Conservation (phyloP, 768 basidiomycete genomes). For the Lentinula aciculospora region DNA sequence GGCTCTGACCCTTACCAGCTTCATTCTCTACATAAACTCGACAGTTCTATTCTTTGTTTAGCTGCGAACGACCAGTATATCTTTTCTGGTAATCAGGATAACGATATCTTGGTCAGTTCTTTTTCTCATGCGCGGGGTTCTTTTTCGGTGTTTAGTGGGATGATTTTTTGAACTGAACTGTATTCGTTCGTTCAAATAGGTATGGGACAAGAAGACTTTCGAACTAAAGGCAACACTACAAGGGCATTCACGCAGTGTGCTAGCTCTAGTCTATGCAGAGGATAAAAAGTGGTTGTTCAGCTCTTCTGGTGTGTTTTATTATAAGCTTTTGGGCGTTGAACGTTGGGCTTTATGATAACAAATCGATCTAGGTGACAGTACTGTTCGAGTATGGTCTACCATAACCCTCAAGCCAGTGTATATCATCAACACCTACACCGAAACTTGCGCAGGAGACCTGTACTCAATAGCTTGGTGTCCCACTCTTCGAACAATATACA, state of each 20-base stretch:
- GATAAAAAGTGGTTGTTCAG: slow-evolving; percentile 87
- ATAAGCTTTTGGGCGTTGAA: background rate
- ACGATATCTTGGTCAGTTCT: slow-evolving; percentile 66
- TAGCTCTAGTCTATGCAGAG: slow-evolving; percentile 70
- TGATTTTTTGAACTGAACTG: background rate
- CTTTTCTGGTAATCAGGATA: slow-evolving; percentile 77
- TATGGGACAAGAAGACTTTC: slow-evolving; percentile 77
- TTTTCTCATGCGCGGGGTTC: background rate
- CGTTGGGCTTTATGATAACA: background rate
- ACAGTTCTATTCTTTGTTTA: slow-evolving; percentile 68
- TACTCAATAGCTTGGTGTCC: slow-evolving; percentile 82
- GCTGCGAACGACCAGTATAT: slow-evolving; percentile 70
- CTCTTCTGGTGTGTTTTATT: slow-evolving; percentile 59
- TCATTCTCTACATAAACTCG: slow-evolving; percentile 67
- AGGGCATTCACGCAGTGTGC: slow-evolving; percentile 82
- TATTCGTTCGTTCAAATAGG: slow-evolving; percentile 40
- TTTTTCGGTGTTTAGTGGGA: background rate
- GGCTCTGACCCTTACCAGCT: slow-evolving; percentile 42
- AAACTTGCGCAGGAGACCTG: slow-evolving; percentile 80
- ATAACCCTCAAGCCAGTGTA: slow-evolving; percentile 59
- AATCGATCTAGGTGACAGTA: slow-evolving; percentile 67
- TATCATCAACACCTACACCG: slow-evolving; percentile 71
- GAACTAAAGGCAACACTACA: slow-evolving; percentile 60
- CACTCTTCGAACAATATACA: slow-evolving; percentile 61
- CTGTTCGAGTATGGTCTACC: slow-evolving; percentile 86